Base-by-base conservation (phyloP, 2,329 filamentous ascomycete species). In the Cladophialophora carrionii region DNA sequence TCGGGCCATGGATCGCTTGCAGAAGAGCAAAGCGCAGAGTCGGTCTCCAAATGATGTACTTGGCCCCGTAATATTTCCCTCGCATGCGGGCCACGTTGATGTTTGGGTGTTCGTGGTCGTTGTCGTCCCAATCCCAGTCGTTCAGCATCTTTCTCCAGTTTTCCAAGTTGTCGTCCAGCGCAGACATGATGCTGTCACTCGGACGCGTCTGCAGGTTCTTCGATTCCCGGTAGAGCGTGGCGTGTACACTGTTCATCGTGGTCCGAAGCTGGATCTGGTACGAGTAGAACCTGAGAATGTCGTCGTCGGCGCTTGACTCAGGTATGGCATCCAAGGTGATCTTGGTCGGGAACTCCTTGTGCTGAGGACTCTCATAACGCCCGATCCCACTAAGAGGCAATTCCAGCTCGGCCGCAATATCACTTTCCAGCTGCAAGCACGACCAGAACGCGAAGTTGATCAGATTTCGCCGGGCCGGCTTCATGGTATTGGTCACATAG, bases 1-100 rank as follows among this genome's bases (percentile, higher is more conserved):
- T 53, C 29, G 57, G 31, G 22, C 34, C 34, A 17, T 26, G 53
- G 54, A 26, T 52, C 9, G 53, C 62, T 10, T 66, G 61, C 67
- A 87, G 84, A 2, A 88, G 80, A 2, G 83, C 84, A 62, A 85
- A 82, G 70, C 86, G 84, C 22, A 89, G 77, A 65, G 94, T 92
- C 0, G 91, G 91, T 26, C 95, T 86, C 75, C 95, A 90, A 29
- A 94, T 93, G 74, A 98, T 93, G 68, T 96, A 92, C 69, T 90
- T 86, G 0, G 92, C 93, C 22, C 95, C 95, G 82, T 94, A 98
- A 77, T 95, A 98, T 76, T 99, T 98, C 14, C 91, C 95, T 49
- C 94, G 88, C 67, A 98, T 82, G 24, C 95, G 87, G 34, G 94
- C 94, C 12, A 87, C 83, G 17, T 97, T 87, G 65, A 98, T 92